phyloP scores from a whole-genome alignment of 1,284 basidiomycete species.

The Microbotryum intermedium region DNA sequence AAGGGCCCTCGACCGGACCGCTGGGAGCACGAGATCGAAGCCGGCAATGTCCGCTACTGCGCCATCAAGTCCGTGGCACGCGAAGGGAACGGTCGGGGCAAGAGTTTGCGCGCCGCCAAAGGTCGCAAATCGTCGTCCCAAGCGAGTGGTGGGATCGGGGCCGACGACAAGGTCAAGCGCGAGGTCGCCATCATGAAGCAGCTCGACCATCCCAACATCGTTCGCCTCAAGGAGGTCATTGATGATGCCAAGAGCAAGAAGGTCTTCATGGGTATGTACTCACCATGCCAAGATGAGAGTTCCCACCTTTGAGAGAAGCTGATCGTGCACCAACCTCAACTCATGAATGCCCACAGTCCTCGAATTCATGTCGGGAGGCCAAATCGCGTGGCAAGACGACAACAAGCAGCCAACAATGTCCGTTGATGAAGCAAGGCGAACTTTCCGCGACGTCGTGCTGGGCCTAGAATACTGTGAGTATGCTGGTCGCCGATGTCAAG shows the following conservation, averaged over 20 bases:
- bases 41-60: slow-evolving; percentile 27
- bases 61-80: slow-evolving; percentile 34
- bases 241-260: slow-evolving; percentile 83
- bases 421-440: slow-evolving; percentile 71
- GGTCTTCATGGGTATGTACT: slow-evolving; percentile 77
- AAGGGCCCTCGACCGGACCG: slow-evolving; percentile 2
- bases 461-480: slow-evolving; percentile 82
- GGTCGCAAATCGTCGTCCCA: slow-evolving; percentile 20
- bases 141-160: slow-evolving; percentile 21
- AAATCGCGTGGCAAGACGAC: slow-evolving; percentile 74
- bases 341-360: slow-evolving; percentile 54
- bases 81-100: slow-evolving; percentile 25
- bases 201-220: slow-evolving; percentile 80
- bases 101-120: slow-evolving; percentile 28
- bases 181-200: slow-evolving; percentile 99
- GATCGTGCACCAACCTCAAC: slow-evolving; percentile 3
- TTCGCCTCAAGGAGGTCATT: slow-evolving; percentile 86
- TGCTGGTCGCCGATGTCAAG: too few species aligned
- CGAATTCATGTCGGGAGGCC: slow-evolving; percentile 91
- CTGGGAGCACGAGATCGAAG: slow-evolving; percentile 28
- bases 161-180: slow-evolving; percentile 66
- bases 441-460: slow-evolving; percentile 83
- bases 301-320: background rate
- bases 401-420: slow-evolving; percentile 62
- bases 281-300: background rate